Conservation (phyloP, 1,284 basidiomycete genomes). For the Wolfiporia cocos region DNA sequence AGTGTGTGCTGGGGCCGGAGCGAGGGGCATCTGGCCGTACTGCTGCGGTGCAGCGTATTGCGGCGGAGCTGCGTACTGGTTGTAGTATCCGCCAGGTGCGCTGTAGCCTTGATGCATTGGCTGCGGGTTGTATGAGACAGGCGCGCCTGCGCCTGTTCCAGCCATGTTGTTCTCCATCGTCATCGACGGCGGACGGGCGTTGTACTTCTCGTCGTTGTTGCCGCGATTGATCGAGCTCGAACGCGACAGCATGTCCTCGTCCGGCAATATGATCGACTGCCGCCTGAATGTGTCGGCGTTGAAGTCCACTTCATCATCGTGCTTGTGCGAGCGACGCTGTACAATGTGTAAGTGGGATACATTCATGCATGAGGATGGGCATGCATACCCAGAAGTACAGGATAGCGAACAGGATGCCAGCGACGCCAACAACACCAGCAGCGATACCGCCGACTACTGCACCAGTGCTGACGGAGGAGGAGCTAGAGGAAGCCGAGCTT, state of each 20-base stretch:
- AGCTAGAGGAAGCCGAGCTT: slow-evolving; percentile 3
- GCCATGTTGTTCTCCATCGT: slow-evolving; percentile 27
- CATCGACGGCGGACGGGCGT: slow-evolving; percentile 21
- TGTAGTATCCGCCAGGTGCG: slow-evolving; percentile 11
- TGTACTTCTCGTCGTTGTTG: slow-evolving; percentile 1
- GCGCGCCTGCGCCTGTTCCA: slow-evolving; percentile 8
- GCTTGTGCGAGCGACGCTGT: slow-evolving; percentile 41
- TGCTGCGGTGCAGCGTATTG: slow-evolving; percentile 21
- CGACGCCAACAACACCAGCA: slow-evolving; percentile 43
- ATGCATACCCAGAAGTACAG: slow-evolving; percentile 50
- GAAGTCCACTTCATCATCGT: slow-evolving; percentile 37
- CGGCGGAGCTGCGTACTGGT: slow-evolving; percentile 18
- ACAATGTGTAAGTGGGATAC: slow-evolving; percentile 5
- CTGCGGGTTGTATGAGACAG: too few species aligned
- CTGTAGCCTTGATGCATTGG: slow-evolving; percentile 9
- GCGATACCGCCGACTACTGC: slow-evolving; percentile 48
- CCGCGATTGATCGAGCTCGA: slow-evolving; percentile 5
- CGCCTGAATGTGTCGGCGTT: slow-evolving; percentile 47
- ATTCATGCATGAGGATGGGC: slow-evolving; percentile 2
- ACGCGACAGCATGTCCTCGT: slow-evolving; percentile 31
- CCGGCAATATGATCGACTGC: slow-evolving; percentile 51
- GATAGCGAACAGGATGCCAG: slow-evolving; percentile 39
- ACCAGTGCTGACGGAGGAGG: slow-evolving; percentile 11
- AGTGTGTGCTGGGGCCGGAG: too few species aligned
- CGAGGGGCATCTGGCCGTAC: slow-evolving; percentile 16